Evolutionary conservation across 371 early-diverging fungal genomes (phyloP).

Genomic region (Mucor sp.): DNA sequence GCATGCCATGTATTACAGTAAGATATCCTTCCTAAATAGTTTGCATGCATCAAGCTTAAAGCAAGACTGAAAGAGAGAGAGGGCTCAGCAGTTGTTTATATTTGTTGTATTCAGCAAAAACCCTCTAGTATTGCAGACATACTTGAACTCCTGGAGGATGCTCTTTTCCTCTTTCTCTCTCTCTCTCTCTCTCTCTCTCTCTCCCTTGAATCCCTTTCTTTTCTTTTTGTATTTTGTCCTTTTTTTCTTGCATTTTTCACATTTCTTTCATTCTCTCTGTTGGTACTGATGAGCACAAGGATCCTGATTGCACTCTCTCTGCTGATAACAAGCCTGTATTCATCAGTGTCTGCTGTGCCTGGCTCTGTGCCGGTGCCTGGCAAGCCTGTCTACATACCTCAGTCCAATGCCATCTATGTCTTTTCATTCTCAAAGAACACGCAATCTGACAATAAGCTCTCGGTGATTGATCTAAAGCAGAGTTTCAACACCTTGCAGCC

Average conservation of each 20-base stretch:
- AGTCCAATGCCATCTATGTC: conserved; percentile 19
- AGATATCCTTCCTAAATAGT: background rate
- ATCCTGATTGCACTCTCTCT: background rate
- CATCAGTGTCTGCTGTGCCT: background rate
- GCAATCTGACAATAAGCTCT: conserved; percentile 22
- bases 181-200: background rate
- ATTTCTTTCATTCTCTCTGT: background rate
- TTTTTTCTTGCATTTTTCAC: background rate
- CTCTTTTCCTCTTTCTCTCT: background rate
- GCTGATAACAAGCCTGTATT: background rate
- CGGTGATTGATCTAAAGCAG: conserved; percentile 17
- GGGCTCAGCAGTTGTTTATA: conserved; percentile 12
- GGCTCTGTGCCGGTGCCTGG: conserved; percentile 15
- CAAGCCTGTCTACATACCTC: conserved; percentile 24
- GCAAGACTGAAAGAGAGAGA: background rate
- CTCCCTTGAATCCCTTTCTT: background rate
- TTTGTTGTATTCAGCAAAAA: background rate
- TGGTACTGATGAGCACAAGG: background rate
- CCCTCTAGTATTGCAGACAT: background rate
- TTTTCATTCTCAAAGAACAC: conserved; percentile 24
- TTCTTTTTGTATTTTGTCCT: background rate
- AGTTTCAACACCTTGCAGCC: conserved; percentile 24
- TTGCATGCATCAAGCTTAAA: conserved; percentile 1
- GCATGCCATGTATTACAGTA: background rate
- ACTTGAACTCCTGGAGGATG: conserved; percentile 3